Evolutionary conservation across 164 flowering plant genomes (phyloP).

Genomic region (Nymphaea thermarum): DNA sequence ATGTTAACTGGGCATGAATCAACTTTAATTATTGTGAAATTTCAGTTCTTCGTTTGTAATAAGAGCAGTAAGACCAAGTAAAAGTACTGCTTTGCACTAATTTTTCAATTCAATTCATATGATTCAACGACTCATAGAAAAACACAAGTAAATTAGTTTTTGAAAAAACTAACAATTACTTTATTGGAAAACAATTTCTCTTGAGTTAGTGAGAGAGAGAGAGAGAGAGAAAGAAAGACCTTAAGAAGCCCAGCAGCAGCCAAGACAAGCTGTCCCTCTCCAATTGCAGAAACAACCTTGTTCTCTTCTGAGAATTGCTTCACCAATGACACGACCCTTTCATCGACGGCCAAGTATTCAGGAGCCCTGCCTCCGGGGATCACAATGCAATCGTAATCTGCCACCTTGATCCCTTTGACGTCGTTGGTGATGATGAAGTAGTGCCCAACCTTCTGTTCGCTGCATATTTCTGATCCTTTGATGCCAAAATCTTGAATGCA

Average conservation of each 20-base stretch:
- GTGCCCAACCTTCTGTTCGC: conserved; percentile 18
- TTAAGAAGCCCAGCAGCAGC: conserved; percentile 23
- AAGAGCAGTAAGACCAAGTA: too few relatives aligned
- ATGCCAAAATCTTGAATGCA: conserved; percentile 10
- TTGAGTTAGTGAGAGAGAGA: background rate
- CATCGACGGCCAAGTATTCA: conserved; percentile 21
- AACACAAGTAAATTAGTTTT: too few relatives aligned
- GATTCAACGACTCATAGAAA: background rate
- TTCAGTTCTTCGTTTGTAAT: too few relatives aligned
- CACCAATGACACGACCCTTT: conserved; percentile 19
- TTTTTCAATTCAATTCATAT: too few relatives aligned
- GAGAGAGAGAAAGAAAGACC: conserved; percentile 5
- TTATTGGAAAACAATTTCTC: background rate
- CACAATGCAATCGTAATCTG: conserved; percentile 20
- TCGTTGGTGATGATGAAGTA: conserved; percentile 14
- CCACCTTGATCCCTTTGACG: conserved; percentile 10
- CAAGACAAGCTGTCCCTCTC: conserved; percentile 19
- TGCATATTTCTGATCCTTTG: conserved; percentile 18
- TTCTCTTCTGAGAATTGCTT: conserved; percentile 16
- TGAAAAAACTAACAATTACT: too few relatives aligned
- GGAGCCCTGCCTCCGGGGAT: conserved; percentile 28
- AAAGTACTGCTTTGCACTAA: background rate
- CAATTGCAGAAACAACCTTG: conserved; percentile 16
- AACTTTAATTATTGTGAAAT: too few relatives aligned
- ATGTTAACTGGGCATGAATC: too few relatives aligned